These are phyloP conservation scores for Avena atlantica DNA, from an alignment of 176 grass and related monocot genomes.

Conservation along the genomic window DNA sequence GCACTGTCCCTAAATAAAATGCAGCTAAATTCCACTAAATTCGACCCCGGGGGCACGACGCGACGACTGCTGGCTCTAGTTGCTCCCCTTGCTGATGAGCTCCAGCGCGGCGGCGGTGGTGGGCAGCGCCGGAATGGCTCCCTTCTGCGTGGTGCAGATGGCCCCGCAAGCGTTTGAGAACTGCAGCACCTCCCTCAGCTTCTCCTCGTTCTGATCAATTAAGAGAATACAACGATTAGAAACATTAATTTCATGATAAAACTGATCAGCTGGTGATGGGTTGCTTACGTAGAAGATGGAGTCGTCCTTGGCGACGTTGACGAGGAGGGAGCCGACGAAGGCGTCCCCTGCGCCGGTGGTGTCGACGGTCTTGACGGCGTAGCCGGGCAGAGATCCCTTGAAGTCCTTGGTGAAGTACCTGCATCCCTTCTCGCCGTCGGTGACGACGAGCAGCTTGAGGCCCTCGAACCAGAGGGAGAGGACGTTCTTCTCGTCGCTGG, in stretches of 20 bases:
- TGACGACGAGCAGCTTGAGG: constrained; percentile 85
- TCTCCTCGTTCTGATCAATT: constrained; percentile 67
- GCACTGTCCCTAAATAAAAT: background rate
- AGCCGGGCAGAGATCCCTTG: constrained; percentile 72
- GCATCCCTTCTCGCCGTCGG: constrained; percentile 88
- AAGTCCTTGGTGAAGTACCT: constrained; percentile 96
- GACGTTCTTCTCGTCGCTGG: constrained; percentile 68
- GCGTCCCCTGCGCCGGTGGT: constrained; percentile 93
- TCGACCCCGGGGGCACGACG: background rate
- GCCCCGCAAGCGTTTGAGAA: constrained; percentile 84
- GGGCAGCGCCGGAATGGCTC: constrained; percentile 83
- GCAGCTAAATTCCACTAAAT: background rate
- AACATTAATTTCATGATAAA: background rate
- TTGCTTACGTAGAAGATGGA: constrained; percentile 63
- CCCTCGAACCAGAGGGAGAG: constrained; percentile 85
- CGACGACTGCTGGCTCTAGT: constrained; percentile 14
- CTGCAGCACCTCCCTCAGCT: constrained; percentile 71
- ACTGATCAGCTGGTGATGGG: background rate
- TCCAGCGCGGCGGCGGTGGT: constrained; percentile 48
- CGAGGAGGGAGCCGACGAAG: constrained; percentile 82
- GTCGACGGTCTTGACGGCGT: constrained; percentile 70
- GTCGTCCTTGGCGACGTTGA: constrained; percentile 73
- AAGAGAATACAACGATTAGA: background rate
- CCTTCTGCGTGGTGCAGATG: constrained; percentile 88
- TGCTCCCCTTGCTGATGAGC: constrained; percentile 55